Evolutionary conservation across 176 grass and related monocot genomes (phyloP).

Genomic region (Lolium perenne): DNA sequence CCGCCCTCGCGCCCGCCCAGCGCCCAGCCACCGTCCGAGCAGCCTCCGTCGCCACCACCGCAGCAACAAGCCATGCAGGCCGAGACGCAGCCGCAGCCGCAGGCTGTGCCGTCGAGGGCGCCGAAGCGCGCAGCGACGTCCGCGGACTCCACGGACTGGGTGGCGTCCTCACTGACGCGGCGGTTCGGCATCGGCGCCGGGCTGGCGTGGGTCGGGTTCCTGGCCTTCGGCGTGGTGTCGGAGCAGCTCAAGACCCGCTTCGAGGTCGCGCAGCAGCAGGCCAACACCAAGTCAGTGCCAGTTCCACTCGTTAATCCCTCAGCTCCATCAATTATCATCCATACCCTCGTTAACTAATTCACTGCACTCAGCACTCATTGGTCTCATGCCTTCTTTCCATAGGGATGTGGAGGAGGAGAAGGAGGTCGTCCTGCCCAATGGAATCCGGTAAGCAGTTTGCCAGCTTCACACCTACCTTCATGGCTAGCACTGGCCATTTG

Average conservation of each 20-base stretch:
- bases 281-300: constrained; percentile 82
- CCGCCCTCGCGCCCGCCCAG: constrained; percentile 59
- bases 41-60: constrained; percentile 27
- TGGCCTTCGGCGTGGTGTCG: constrained; percentile 82
- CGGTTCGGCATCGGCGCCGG: constrained; percentile 92
- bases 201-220: constrained; percentile 92
- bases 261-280: constrained; percentile 87
- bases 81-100: constrained; percentile 16
- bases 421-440: constrained; percentile 87
- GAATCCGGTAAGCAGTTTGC: constrained; percentile 55
- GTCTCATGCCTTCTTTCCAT: background rate
- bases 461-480: background rate
- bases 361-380: too few relatives aligned
- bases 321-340: background rate
- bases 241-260: constrained; percentile 98
- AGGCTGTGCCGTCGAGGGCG: constrained; percentile 28
- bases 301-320: background rate
- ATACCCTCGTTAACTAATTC: background rate
- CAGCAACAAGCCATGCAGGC: constrained; percentile 57
- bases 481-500: background rate
- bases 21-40: constrained; percentile 40
- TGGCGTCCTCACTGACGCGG: constrained; percentile 80
- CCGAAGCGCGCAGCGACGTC: constrained; percentile 46
- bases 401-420: constrained; percentile 79
- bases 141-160: constrained; percentile 87